Evolutionary conservation across 805 yeast genomes (phyloP).

Genomic region (Yamadazyma laniorum): DNA sequence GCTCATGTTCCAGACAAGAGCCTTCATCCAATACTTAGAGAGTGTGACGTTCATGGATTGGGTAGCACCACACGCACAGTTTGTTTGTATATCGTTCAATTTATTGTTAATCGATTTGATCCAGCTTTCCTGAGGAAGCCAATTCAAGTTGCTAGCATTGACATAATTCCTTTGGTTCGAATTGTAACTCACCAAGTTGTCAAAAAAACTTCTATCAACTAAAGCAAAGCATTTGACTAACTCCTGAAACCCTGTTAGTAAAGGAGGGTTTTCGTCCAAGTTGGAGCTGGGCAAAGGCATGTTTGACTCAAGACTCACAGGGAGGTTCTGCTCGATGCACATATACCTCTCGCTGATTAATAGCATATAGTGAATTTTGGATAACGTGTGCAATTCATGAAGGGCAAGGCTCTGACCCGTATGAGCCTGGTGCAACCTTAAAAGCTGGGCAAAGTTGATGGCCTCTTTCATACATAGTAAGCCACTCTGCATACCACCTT

Average conservation of each 20-base stretch:
- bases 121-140: constrained; percentile 20
- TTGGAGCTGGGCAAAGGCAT: constrained; percentile 28
- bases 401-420: constrained; percentile 20
- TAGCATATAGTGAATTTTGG: constrained; percentile 33
- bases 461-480: constrained; percentile 34
- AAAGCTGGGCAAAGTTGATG: constrained; percentile 31
- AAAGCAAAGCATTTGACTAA: constrained; percentile 31
- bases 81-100: constrained; percentile 16
- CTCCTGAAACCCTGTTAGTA: constrained; percentile 32
- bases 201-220: constrained; percentile 33
- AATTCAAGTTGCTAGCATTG: not conserved
- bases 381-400: constrained; percentile 21
- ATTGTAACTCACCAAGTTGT: constrained; percentile 14
- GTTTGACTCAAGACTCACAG: constrained; percentile 31
- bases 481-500: constrained; percentile 24
- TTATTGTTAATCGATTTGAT: constrained; percentile 25
- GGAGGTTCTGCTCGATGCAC: constrained; percentile 34
- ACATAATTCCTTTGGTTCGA: not conserved
- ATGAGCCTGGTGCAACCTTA: constrained; percentile 26
- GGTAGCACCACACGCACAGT: constrained; percentile 23
- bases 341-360: constrained; percentile 35
- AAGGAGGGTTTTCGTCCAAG: constrained; percentile 31
- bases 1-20: constrained; percentile 69
- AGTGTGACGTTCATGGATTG: constrained; percentile 46
- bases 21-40: constrained; percentile 95